Evolutionary conservation across 306 rosid genomes (phyloP), one percentile per base, ranked within the genome.

Genomic region (Cicer bijugum): DNA sequence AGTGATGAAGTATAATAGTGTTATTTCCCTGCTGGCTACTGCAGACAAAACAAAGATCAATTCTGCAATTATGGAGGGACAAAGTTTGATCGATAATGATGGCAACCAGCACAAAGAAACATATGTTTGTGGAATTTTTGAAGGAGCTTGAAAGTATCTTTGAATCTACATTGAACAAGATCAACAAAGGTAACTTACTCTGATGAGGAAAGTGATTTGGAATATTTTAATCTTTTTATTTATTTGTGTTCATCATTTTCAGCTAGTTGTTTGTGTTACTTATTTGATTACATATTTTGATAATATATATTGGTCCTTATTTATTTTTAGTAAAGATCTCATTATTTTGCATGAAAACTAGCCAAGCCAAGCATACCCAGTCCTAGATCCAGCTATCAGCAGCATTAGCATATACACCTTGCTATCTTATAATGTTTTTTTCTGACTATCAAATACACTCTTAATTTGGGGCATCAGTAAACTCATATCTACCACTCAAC

Each of bases 401-500:
- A 28, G 35, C 35, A 28, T 28, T 28, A 28, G 5, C 35, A 28
- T 28, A 28, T 28, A 28, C 35, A 28, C 35, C 35, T 28, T 28
- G 35, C 35, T 28, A 28, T 28, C 35, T 28, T 28, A 28, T 28
- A 4, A 28, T 28, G 35, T 28, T 28, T 28, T 23, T 28, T 28
- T 28, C 35, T 28, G 35, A 28, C 35, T 28, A 28, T 28, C 35
- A 28, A 28, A 28, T 4, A 28, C 35, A 28, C 5, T 28, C 35
- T 28, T 28, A 28, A 12, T 4, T 59, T 37, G 52, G 65, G 42
- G 46, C 23, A 67, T 46, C 65, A 42, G 11, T 14, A 43, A 12
- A 42, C 53, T 61, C 33, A 69, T 23, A 65, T 52, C 35, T 43
- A 59, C 43, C 51, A 66, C 70, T 76, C 74, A 67, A 50, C 28